Conservation (phyloP, 148 eudicot species). For the Selenicereus undatus region DNA sequence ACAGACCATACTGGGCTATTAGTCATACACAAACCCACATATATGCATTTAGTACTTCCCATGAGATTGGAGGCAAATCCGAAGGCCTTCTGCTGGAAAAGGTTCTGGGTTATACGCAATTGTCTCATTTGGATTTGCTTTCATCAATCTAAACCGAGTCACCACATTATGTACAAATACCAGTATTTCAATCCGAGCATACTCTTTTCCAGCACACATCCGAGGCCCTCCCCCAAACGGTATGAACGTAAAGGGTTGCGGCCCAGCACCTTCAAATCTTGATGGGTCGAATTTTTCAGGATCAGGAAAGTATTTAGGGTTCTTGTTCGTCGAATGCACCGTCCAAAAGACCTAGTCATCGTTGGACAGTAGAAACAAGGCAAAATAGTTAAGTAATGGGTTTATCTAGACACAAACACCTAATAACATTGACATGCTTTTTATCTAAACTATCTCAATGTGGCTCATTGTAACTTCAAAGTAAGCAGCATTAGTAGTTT, state of each 20-base stretch:
- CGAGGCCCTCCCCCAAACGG: constrained; percentile 17
- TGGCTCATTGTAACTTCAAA: no score
- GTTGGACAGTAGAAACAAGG: background rate
- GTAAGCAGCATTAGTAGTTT: background rate
- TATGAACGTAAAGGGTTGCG: background rate
- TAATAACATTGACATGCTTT: no score
- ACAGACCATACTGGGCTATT: no score
- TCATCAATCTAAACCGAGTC: background rate
- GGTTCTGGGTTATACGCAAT: background rate
- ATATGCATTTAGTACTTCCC: background rate
- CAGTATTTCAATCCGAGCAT: constrained; percentile 11
- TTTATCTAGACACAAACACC: no score
- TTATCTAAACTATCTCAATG: no score
- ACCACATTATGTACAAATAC: constrained; percentile 14
- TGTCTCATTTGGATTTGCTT: constrained; percentile 14
- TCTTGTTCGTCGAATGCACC: constrained; percentile 12
- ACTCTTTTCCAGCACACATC: constrained; percentile 15
- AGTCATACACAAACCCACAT: no score
- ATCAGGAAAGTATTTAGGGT: constrained; percentile 8
- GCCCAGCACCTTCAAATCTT: constrained; percentile 18
- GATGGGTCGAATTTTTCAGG: constrained; percentile 18
- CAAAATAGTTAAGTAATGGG: background rate
- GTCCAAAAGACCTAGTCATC: constrained; percentile 5
- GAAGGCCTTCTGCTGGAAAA: background rate
- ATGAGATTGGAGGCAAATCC: constrained; percentile 3